Conservation (phyloP, 2,329 filamentous ascomycete genomes). For the Penicillium aurantiogriseum region DNA sequence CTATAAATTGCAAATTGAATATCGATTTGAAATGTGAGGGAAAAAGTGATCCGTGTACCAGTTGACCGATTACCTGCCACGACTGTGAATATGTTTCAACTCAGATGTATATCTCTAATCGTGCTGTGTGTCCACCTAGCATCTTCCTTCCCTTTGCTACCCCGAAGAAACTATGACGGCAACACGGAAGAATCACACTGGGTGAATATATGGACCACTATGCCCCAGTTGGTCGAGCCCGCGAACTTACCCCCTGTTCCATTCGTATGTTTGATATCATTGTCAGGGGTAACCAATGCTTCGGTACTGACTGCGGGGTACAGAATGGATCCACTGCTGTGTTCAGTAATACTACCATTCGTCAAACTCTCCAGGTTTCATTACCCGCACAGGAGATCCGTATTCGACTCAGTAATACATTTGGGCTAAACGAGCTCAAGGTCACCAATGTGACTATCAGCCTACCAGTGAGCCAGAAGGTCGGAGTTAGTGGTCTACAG, state of each 20-base stretch:
- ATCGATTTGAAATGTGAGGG: background rate
- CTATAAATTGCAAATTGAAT: background rate
- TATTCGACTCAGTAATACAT: constrained; percentile 64
- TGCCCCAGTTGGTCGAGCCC: constrained; percentile 64
- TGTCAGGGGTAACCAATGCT: background rate
- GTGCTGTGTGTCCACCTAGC: background rate
- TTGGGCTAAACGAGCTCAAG: constrained; percentile 59
- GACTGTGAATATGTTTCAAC: background rate
- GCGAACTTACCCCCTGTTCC: constrained; percentile 60
- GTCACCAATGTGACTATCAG: constrained; percentile 61
- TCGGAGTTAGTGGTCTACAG: constrained; percentile 54
- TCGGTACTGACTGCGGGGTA: background rate
- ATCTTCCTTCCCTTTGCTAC: background rate
- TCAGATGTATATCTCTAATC: background rate
- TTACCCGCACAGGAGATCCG: constrained; percentile 58
- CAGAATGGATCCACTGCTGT: constrained; percentile 55
- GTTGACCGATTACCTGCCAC: background rate
- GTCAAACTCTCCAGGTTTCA: constrained; percentile 63
- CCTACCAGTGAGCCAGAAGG: constrained; percentile 45
- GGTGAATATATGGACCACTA: constrained; percentile 64
- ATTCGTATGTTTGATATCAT: constrained; percentile 41
- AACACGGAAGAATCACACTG: constrained; percentile 43
- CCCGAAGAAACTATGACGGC: background rate
- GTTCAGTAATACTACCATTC: constrained; percentile 62
- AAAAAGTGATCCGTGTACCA: background rate